These are phyloP conservation scores for Nitzschia palea DNA, from an alignment of 108 stramenopile genomes.

Conservation along the genomic window DNA sequence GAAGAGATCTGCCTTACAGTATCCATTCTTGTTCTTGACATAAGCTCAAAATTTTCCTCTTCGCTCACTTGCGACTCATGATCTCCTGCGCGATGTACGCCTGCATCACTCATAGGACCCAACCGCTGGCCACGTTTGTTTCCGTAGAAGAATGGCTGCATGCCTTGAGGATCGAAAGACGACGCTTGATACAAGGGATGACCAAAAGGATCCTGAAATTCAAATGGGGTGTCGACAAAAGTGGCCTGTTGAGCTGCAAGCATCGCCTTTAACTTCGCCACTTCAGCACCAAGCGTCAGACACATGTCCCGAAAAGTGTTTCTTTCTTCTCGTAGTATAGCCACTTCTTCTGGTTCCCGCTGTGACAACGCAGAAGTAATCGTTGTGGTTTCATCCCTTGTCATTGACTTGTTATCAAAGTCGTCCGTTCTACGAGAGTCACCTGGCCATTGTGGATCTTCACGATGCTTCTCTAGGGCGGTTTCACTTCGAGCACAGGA, in stretches of 20 bases:
- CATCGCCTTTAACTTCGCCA: constrained; percentile 76
- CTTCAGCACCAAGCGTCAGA: constrained; percentile 81
- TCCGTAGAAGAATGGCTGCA: constrained; percentile 44
- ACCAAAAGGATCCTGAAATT: constrained; percentile 33
- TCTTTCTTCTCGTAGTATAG: constrained; percentile 64
- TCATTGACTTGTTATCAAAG: constrained; percentile 42
- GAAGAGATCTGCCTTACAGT: constrained; percentile 46
- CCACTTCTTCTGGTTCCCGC: constrained; percentile 58
- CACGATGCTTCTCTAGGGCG: constrained; percentile 46
- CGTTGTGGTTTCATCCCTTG: constrained; percentile 70
- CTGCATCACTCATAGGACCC: constrained; percentile 86
- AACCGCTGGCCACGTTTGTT: constrained; percentile 35
- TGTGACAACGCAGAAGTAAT: constrained; percentile 68
- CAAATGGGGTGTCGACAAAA: constrained; percentile 35
- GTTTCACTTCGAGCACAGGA: constrained; percentile 70
- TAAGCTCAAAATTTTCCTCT: constrained; percentile 54
- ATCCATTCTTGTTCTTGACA: constrained; percentile 29
- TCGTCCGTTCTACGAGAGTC: constrained; percentile 31
- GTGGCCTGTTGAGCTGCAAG: constrained; percentile 56
- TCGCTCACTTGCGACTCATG: constrained; percentile 69
- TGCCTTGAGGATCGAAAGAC: constrained; percentile 44
- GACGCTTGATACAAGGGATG: constrained; percentile 23
- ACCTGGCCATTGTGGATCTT: constrained; percentile 29
- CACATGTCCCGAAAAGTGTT: constrained; percentile 78
- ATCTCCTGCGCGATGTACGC: constrained; percentile 61